Conservation (phyloP, 2,329 filamentous ascomycete genomes). For the Fusarium pseudoanthophilum region DNA sequence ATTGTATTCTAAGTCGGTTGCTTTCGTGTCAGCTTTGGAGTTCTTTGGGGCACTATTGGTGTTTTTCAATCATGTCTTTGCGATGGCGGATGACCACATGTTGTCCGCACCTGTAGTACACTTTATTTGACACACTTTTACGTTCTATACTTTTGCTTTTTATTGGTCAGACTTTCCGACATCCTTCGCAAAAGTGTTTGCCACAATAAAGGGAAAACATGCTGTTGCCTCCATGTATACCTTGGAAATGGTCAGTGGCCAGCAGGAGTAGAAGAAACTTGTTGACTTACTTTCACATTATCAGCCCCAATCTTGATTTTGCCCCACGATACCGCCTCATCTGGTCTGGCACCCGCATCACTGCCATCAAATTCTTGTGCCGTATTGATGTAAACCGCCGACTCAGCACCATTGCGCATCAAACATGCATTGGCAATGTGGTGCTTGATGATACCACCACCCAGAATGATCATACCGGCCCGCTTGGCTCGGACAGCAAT, state of each 20-base stretch:
- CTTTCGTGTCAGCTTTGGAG: not conserved
- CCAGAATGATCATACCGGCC: conserved; percentile 94
- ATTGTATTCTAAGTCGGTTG: not conserved
- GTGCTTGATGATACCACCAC: conserved; percentile 96
- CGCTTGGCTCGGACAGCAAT: conserved; percentile 87
- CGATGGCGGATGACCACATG: not conserved
- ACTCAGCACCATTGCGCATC: conserved; percentile 97
- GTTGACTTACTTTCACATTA: conserved; percentile 79
- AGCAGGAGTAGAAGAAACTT: not conserved
- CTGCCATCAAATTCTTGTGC: conserved; percentile 97
- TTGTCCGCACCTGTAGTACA: not conserved
- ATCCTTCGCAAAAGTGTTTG: conserved; percentile 73
- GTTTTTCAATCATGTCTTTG: not conserved
- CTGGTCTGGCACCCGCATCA: conserved; percentile 92
- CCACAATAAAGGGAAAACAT: conserved; percentile 74
- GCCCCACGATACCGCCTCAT: conserved; percentile 98
- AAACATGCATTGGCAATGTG: conserved; percentile 98
- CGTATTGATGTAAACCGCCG: conserved; percentile 97
- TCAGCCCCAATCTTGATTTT: conserved; percentile 94
- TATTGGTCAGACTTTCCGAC: conserved; percentile 34
- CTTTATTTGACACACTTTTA: not conserved
- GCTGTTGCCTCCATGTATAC: conserved; percentile 73
- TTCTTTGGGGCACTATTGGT: not conserved
- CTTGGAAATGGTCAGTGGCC: conserved; percentile 47
- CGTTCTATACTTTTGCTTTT: not conserved